Conservation (phyloP, 345 rosid species). For the Citrus inodora region DNA sequence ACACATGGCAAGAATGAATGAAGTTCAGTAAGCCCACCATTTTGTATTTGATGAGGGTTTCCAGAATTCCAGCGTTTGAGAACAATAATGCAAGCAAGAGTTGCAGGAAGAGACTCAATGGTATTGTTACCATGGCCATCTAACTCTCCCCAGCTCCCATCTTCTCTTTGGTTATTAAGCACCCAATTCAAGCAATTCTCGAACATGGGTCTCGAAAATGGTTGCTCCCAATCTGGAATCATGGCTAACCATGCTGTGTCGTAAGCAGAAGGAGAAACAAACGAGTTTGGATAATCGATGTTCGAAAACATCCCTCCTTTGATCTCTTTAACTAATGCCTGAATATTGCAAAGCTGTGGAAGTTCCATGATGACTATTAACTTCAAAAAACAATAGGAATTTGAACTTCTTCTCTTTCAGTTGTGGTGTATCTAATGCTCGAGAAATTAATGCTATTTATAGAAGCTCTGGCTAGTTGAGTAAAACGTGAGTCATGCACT, state of each 20-base stretch:
- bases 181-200: slow-evolving; percentile 56
- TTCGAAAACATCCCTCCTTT: slow-evolving; percentile 21
- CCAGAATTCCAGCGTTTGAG: slow-evolving; percentile 49
- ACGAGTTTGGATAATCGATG: slow-evolving; percentile 20
- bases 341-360: not conserved
- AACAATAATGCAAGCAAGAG: slow-evolving; percentile 50
- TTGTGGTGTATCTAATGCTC: not conserved
- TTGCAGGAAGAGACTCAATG: slow-evolving; percentile 40
- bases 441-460: slow-evolving; percentile 1
- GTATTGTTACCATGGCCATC: slow-evolving; percentile 24
- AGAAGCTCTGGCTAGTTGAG: not conserved
- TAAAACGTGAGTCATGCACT: not conserved
- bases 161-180: slow-evolving; percentile 37
- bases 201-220: slow-evolving; percentile 43
- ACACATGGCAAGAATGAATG: no score
- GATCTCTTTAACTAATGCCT: slow-evolving; percentile 27
- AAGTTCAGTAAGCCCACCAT: slow-evolving; percentile 22
- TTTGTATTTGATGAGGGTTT: slow-evolving; percentile 9
- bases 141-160: slow-evolving; percentile 55
- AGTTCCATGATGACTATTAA: slow-evolving; percentile 5
- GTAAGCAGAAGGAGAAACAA: slow-evolving; percentile 49
- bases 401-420: not conserved
- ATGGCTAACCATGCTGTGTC: slow-evolving; percentile 65
- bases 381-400: not conserved
- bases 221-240: slow-evolving; percentile 28